Evolutionary conservation across 768 basidiomycete species (phyloP).

Genomic region (Tremella mesenterica): DNA sequence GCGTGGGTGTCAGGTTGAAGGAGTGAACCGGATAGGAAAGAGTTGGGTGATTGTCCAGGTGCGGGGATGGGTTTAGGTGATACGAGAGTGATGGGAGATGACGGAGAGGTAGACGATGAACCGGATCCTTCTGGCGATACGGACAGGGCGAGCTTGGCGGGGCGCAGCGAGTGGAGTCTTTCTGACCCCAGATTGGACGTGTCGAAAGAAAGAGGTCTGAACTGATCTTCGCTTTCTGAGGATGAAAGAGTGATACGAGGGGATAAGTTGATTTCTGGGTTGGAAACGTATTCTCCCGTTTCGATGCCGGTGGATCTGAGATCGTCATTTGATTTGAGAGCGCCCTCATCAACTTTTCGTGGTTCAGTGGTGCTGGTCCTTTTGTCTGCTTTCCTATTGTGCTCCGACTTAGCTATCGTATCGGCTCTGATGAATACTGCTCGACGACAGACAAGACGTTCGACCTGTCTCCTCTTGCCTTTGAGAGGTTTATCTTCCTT

Average conservation of each 20-base stretch:
- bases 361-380: neutral
- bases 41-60: neutral
- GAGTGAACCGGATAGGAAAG: neutral
- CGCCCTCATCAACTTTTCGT: no score
- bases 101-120: neutral
- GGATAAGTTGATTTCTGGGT: neutral
- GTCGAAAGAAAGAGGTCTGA: neutral
- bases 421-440: neutral
- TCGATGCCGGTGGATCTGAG: no score
- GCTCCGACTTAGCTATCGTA: neutral
- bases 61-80: conserved; percentile 4
- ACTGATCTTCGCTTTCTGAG: neutral
- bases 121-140: neutral
- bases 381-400: neutral
- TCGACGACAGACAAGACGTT: neutral
- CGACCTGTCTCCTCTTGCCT: neutral
- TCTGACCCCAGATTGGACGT: neutral
- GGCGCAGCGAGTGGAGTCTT: neutral
- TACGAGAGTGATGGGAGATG: conserved; percentile 13
- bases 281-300: no score
- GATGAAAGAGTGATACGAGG: conserved; percentile 8
- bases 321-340: no score
- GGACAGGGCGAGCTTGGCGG: neutral
- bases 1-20: conserved; percentile 10
- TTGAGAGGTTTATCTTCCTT: neutral